Evolutionary conservation across 1,139 yeast species (phyloP), one percentile per base, ranked within the genome.

Genomic region (Suhomyces wounanorum): DNA sequence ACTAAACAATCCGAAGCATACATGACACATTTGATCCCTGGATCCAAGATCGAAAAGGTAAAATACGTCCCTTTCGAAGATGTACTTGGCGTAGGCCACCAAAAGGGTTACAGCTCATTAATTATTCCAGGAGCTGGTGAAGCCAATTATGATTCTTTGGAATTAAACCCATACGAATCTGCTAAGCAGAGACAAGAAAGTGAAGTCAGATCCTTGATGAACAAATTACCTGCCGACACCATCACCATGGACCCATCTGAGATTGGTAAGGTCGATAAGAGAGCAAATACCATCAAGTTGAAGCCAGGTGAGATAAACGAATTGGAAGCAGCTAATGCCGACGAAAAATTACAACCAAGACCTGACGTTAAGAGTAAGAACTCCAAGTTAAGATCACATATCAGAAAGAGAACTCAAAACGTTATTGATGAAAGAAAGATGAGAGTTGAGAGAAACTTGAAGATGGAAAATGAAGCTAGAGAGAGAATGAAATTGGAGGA

Each of bases 101-200:
- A 82, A 46, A 70, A 74, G 13, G 97, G 98, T 23, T 78, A 91
- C 49, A 82, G 87, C 25, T 87, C 95, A 21, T 63, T 95, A 51
- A 87, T 95, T 58, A 81, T 94, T 51, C 99, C 99, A 37, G 99
- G 99, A 38, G 77, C 98, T 46, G 99, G 99, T 75, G 99, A 95
- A 72, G 97, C 99, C 54, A 95, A 95, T 72, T 92, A 82, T 66
- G 99, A 95, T 75, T 92, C 99, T 2, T 73, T 91, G 64, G 99
- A 95, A 70, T 72, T 86, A 62, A 95, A 95, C 69, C 99, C 99
- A 55, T 95, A 80, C 72, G 96, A 90, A 70, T 82, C 95, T 21
- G 85, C 91, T 45, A 87, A 89, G 67, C 97, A 92, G 70, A 86
- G 99, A 76, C 96, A 94, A 69, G 96, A 94, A 73, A 81, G 82